phyloP scores from a whole-genome alignment of 2,329 filamentous ascomycete genomes.

The Chrysoporthe cubensis region DNA sequence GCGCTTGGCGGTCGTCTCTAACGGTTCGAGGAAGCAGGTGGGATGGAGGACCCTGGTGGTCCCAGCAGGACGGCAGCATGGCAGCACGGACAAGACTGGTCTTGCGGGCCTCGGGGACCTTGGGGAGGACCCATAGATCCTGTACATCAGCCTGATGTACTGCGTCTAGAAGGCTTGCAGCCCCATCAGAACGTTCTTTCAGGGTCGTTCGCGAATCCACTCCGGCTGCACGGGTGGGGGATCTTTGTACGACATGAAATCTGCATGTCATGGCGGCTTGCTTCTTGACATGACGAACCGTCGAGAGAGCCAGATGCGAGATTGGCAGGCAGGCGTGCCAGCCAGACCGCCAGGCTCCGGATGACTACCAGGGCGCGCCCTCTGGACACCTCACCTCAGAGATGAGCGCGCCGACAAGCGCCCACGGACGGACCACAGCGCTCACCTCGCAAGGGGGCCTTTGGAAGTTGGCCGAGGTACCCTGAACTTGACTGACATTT shows the following conservation, averaged over 20 bases:
- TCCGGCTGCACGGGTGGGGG: constrained; percentile 24
- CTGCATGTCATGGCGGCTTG: constrained; percentile 23
- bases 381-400: not conserved
- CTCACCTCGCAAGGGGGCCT: not conserved
- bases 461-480: constrained; percentile 9
- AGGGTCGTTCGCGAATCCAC: constrained; percentile 27
- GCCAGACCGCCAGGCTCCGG: not conserved
- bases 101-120: constrained; percentile 17
- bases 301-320: not conserved
- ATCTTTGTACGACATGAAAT: constrained; percentile 28
- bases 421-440: not conserved
- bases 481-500: not conserved
- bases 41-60: constrained; percentile 16
- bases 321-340: not conserved
- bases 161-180: constrained; percentile 24
- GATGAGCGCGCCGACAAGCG: not conserved
- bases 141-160: constrained; percentile 27
- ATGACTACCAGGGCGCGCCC: not conserved
- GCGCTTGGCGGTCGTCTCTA: constrained; percentile 18
- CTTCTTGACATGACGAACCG: constrained; percentile 14
- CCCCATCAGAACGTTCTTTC: constrained; percentile 27
- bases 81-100: constrained; percentile 24
- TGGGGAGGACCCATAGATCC: constrained; percentile 19
- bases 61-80: constrained; percentile 24
- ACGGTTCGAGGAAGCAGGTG: constrained; percentile 20